These are phyloP conservation scores for Crassisporium funariophilum DNA, from an alignment of 768 basidiomycete species.

Conservation along the genomic window DNA sequence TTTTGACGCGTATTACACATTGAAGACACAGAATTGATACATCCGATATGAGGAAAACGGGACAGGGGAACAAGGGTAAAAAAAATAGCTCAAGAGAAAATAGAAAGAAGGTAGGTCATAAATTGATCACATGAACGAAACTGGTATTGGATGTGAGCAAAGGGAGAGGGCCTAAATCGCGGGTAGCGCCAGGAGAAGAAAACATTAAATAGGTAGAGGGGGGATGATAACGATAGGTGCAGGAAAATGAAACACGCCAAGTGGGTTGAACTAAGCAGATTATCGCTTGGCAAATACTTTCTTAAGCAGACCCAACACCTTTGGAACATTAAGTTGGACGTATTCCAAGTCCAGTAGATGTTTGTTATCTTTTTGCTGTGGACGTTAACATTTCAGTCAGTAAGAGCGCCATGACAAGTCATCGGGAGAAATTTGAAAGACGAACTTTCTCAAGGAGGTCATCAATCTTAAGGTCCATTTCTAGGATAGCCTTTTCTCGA, in stretches of 20 bases:
- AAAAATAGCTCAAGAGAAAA: conserved; percentile 16
- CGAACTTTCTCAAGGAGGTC: conserved; percentile 94
- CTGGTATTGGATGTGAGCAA: conserved; percentile 14
- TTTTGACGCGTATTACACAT: conserved; percentile 21
- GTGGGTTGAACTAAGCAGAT: conserved; percentile 23
- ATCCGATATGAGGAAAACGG: conserved; percentile 28
- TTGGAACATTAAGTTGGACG: conserved; percentile 95
- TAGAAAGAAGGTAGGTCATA: conserved; percentile 17
- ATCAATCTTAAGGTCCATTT: conserved; percentile 99
- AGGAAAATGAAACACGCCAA: conserved; percentile 7
- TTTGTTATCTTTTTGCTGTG: conserved; percentile 98
- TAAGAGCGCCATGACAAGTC: neutral
- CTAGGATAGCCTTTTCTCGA: conserved; percentile 96
- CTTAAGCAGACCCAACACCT: conserved; percentile 88
- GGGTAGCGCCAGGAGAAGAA: conserved; percentile 13
- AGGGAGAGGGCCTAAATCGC: conserved; percentile 5
- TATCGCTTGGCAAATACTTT: conserved; percentile 91
- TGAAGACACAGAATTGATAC: conserved; percentile 32
- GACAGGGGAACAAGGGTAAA: conserved; percentile 12
- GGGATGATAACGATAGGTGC: neutral
- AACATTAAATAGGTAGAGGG: neutral
- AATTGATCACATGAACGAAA: neutral
- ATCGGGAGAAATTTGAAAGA: neutral
- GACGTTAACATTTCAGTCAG: no score
- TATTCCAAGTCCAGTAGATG: conserved; percentile 96